phyloP scores from a whole-genome alignment of 805 yeast genomes.

The Hanseniaspora vineae region DNA sequence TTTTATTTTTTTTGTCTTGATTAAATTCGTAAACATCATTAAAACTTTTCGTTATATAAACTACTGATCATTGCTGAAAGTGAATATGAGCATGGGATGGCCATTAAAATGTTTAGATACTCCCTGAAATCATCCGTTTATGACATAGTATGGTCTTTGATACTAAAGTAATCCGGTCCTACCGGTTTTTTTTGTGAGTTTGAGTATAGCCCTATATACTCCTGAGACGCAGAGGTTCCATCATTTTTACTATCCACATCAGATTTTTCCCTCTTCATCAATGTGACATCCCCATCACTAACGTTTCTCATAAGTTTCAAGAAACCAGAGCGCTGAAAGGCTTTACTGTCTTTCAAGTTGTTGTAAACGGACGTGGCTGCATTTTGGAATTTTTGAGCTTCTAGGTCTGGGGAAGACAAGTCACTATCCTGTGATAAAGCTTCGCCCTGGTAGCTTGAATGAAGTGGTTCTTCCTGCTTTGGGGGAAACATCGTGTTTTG shows the following conservation, averaged over 20 bases:
- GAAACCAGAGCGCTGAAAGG: conserved; percentile 18
- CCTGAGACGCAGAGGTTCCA: background rate
- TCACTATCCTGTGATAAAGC: background rate
- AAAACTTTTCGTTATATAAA: no score
- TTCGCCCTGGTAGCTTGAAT: background rate
- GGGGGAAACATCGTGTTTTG: background rate
- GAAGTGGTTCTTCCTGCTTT: background rate
- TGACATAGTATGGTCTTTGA: background rate
- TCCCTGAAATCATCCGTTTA: no score
- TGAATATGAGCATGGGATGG: no score
- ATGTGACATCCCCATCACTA: conserved; percentile 20
- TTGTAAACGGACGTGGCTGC: background rate
- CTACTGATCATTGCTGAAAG: no score
- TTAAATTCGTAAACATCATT: no score
- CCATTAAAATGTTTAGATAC: no score
- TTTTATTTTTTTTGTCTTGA: background rate
- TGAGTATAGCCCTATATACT: background rate
- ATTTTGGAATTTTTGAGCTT: background rate
- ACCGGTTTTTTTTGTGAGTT: background rate
- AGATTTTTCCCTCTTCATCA: conserved; percentile 5
- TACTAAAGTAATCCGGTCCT: background rate
- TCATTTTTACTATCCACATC: background rate
- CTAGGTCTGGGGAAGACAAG: no score
- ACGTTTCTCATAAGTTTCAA: conserved; percentile 19
- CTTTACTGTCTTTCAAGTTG: conserved; percentile 3